Evolutionary conservation across 106 monocot species (phyloP).

Genomic region (Apostasia ramifera): DNA sequence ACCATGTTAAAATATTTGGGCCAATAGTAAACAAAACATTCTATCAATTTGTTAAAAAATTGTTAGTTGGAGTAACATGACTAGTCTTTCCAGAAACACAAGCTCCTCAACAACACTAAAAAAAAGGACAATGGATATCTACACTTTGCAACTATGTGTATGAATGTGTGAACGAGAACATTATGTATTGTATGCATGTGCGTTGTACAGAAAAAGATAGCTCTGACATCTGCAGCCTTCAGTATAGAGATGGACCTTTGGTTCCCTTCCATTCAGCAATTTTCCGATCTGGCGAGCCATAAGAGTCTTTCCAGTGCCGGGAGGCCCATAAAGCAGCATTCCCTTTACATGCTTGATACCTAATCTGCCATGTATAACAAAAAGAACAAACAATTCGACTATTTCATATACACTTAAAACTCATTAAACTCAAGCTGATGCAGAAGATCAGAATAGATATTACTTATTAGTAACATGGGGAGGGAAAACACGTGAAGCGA

Average conservation of each 20-base stretch:
- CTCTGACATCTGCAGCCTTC: no score
- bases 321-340: conserved; percentile 92
- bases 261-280: conserved; percentile 90
- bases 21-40: no score
- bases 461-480: conserved; percentile 89
- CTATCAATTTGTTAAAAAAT: no score
- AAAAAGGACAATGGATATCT: no score
- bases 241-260: conserved; percentile 47
- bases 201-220: no score
- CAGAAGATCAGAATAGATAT: background rate
- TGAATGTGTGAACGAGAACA: no score
- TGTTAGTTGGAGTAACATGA: no score
- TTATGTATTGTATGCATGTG: no score
- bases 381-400: conserved; percentile 3
- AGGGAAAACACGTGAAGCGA: conserved; percentile 97
- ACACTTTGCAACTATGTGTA: no score
- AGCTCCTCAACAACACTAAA: no score
- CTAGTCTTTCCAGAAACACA: no score
- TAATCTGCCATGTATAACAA: conserved; percentile 33
- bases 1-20: no score
- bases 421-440: background rate
- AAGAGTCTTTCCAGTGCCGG: conserved; percentile 98
- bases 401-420: background rate
- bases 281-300: conserved; percentile 99
- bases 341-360: conserved; percentile 99